These are phyloP conservation scores for Fusarium sp. DNA, from an alignment of 2,329 filamentous ascomycete species.

Conservation along the genomic window DNA sequence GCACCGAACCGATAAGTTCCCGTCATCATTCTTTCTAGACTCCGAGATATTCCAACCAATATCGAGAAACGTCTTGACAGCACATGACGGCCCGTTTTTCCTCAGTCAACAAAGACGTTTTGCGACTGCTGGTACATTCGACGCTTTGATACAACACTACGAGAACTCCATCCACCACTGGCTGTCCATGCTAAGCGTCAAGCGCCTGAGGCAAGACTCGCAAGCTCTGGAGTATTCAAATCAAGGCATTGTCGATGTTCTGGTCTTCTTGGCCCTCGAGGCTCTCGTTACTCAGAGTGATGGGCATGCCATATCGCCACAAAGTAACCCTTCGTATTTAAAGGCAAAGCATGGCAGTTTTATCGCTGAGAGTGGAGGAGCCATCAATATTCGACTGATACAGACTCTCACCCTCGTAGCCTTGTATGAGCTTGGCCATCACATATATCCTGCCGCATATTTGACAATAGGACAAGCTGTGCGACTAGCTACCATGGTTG, in stretches of 20 bases:
- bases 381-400: not conserved
- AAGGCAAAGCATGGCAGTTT: not conserved
- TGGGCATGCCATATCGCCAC: rapidly evolving
- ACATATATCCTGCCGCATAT: not conserved
- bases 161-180: not conserved
- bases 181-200: not conserved
- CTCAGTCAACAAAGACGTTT: not conserved
- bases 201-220: not conserved
- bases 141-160: not conserved
- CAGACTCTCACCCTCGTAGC: not conserved
- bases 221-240: rapidly evolving
- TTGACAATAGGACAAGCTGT: not conserved
- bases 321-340: not conserved
- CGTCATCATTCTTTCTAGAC: not conserved
- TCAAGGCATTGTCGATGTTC: not conserved
- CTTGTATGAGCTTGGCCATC: not conserved
- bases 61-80: not conserved
- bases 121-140: not conserved
- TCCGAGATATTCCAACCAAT: not conserved
- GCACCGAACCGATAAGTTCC: not conserved
- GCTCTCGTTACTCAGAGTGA: not conserved
- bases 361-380: not conserved
- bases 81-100: rapidly evolving
- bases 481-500: not conserved
- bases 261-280: not conserved